A percentile compares a stretch with the other conserved stretches of the same genome.
Evolutionary conservation across 768 basidiomycete genomes (phyloP).

Genomic region (Fomitopsis serialis): DNA sequence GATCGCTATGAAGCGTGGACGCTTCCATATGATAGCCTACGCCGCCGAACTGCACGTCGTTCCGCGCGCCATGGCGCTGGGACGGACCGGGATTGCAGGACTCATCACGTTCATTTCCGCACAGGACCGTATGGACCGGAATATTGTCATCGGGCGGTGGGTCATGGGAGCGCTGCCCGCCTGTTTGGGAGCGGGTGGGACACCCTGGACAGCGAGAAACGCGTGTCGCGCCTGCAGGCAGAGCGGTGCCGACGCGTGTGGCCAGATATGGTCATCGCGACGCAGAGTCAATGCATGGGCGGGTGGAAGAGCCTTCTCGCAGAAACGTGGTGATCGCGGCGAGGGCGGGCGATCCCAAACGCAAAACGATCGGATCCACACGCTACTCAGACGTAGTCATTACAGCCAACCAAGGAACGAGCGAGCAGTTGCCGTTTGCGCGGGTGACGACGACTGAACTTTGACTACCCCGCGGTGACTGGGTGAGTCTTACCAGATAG

Average conservation of each 20-base stretch:
- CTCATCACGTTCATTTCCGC: conserved; percentile 1
- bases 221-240: not conserved
- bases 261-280: not conserved
- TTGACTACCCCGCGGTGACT: not conserved
- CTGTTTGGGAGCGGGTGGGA: not conserved
- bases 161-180: not conserved
- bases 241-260: not conserved
- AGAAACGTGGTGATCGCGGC: not conserved
- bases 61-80: not conserved
- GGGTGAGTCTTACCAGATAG: not conserved
- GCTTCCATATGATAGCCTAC: not conserved
- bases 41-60: not conserved
- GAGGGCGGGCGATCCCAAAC: not conserved
- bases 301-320: not conserved
- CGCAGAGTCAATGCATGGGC: not conserved
- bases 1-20: not conserved
- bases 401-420: not conserved
- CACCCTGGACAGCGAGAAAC: too few species aligned
- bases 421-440: conserved; percentile 1
- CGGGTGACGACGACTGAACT: not conserved
- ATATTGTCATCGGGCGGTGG: not conserved
- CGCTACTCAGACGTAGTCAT: not conserved
- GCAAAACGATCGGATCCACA: conserved; percentile 5
- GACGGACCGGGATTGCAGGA: not conserved
- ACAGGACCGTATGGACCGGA: not conserved